A percentile compares a stretch with the other conserved stretches of the same genome.
Evolutionary conservation across 306 rosid genomes (phyloP).

Genomic region (Sesbania bispinosa): DNA sequence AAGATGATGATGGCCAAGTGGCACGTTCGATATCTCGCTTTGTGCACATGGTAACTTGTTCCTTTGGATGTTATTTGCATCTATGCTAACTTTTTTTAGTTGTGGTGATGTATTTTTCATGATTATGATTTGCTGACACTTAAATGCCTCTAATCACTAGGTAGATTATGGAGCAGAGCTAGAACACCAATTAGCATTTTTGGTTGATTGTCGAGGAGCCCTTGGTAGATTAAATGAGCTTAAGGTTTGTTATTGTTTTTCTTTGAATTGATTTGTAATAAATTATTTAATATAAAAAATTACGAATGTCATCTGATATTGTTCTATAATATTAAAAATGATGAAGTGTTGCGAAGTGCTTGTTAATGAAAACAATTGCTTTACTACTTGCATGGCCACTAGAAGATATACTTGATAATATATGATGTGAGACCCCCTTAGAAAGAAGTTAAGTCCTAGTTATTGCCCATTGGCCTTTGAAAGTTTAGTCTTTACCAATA

Average conservation of each 20-base stretch:
- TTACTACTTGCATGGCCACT: background rate
- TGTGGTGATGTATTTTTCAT: constrained; percentile 19
- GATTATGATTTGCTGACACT: constrained; percentile 24
- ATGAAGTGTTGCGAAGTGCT: background rate
- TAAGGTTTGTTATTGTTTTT: constrained; percentile 53
- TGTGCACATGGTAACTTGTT: constrained; percentile 62
- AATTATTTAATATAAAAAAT: background rate
- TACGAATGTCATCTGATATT: background rate
- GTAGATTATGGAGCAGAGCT: constrained; percentile 74
- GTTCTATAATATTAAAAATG: background rate
- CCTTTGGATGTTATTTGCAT: background rate
- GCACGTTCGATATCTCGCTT: constrained; percentile 72
- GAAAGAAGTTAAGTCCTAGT: background rate
- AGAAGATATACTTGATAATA: no score
- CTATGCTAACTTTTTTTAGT: constrained; percentile 6
- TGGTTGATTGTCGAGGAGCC: constrained; percentile 86
- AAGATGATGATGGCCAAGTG: constrained; percentile 71
- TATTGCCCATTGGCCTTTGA: background rate
- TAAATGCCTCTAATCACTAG: constrained; percentile 38
- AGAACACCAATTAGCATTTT: constrained; percentile 75
- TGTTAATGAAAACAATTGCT: no score
- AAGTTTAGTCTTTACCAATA: background rate
- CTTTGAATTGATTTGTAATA: background rate
- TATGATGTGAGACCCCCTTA: background rate
- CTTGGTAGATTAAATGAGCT: constrained; percentile 68